Base-by-base conservation (phyloP, 2,329 filamentous ascomycete species). In the Aspergillus proliferans region DNA sequence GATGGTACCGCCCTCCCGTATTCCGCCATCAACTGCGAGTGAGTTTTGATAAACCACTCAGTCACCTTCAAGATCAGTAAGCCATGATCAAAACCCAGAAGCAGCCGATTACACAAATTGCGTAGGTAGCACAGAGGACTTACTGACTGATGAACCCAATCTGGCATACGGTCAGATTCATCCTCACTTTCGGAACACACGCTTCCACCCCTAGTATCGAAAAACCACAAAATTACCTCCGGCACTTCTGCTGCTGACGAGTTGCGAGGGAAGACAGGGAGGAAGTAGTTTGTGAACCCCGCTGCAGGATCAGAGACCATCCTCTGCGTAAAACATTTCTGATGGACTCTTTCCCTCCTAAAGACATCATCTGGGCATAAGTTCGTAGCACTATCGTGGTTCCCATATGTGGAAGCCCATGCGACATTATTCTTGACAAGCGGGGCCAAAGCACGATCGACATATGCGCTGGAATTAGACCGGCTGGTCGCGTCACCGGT, bases 331-430 rank as follows among this genome's bases (percentile, higher is more conserved):
- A 71, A 60, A 28, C 64, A 65, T 12, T 67, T 67, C 3, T 66
- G 15, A 9, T 61, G 56, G 30, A 62, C 65, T 40, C 61, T 66
- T 52, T 78, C 75, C 6, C 67, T 61, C 1, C 52, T 58, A 33
- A 74, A 71, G 4, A 77, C 67, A 9, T 64, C 66, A 33, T 62
- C 52, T 1, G 75, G 75, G 0, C 77, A 78, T 7, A 85, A 65
- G 52, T 85, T 84, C 59, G 72, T 78, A 33, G 79, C 68, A 43
- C 77, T 76, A 55, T 88, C 85, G 57, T 88, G 85, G 49, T 88
- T 88, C 0, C 85, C 85, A 53, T 88, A 88, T 0, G 83, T 83
- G 0, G 81, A 83, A 2, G 83, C 84, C 80, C 83, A 88, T 0
- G 74, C 72, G 0, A 85, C 60, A 6, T 72, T 71, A 14, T 77